Evolutionary conservation across 2,329 filamentous ascomycete species (phyloP), one percentile per base, ranked within the genome.

Genomic region (Zymoseptoria brevis): DNA sequence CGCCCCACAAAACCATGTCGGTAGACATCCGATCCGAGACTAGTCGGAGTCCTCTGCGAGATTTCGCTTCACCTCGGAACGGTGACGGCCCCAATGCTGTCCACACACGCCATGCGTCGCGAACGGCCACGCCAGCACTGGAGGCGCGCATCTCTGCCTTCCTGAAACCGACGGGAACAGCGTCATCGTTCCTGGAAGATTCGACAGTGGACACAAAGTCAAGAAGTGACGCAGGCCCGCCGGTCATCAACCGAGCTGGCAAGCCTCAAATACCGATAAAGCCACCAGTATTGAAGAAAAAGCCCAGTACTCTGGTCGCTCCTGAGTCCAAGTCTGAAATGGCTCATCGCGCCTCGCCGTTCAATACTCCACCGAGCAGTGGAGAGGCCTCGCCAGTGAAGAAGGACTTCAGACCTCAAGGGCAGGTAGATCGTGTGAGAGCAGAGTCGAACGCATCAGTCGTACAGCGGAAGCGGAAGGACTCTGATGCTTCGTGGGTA

Each of bases 281-380:
- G 56, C 69, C 69, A 8, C 54, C 56, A 4, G 53, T 61, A 5
- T 56, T 71, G 19, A 60, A 63, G 7, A 66, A 68, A 48, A 66
- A 66, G 48, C 48, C 69, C 7, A 63, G 59, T 53, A 65, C 60
- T 19, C 60, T 71, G 5, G 55, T 64, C 22, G 76, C 68, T 35
- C 77, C 70, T 51, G 74, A 69, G 75, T 78, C 68, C 70, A 78
- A 67, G 71, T 62, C 57, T 16, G 68, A 70, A 6, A 69, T 72
- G 2, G 78, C 81, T 50, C 77, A 78, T 30, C 75, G 76, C 55
- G 69, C 85, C 0, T 96, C 93, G 0, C 92, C 93, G 0, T 96
- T 96, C 70, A 91, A 81, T 68, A 96, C 90, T 41, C 91, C 91
- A 19, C 90, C 92, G 0, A 86, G 85, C 66, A 93, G 87, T 69